Conservation (phyloP, 2,329 filamentous ascomycete genomes). For the Aspergillus aculeatinus region DNA sequence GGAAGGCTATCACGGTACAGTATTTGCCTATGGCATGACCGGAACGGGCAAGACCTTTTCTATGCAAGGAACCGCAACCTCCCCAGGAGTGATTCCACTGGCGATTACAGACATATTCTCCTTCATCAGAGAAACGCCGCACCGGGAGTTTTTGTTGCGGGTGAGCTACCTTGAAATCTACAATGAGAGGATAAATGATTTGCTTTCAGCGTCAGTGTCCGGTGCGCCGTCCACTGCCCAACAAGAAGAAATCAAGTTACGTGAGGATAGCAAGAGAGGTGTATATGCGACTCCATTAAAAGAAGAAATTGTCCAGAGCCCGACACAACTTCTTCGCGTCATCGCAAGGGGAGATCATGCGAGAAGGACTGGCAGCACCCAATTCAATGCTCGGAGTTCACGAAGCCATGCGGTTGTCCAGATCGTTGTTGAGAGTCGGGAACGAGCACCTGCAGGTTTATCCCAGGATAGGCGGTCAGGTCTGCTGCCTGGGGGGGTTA, state of each 20-base stretch:
- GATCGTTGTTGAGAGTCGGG: conserved; percentile 95
- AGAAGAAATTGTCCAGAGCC: conserved; percentile 97
- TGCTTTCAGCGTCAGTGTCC: conserved; percentile 72
- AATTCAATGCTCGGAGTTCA: conserved; percentile 95
- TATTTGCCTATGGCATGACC: conserved; percentile 99
- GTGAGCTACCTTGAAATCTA: conserved; percentile 99
- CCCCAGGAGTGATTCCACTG: conserved; percentile 92
- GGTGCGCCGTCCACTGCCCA: conserved; percentile 54
- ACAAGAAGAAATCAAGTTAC: conserved; percentile 93
- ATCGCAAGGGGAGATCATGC: conserved; percentile 93
- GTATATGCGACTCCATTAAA: conserved; percentile 96
- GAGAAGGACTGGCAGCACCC: conserved; percentile 85
- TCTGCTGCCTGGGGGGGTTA: conserved; percentile 79
- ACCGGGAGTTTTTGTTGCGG: conserved; percentile 86
- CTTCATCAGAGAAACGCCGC: conserved; percentile 94
- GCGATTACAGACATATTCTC: conserved; percentile 99
- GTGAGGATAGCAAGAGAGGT: conserved; percentile 92
- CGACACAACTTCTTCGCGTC: conserved; percentile 88
- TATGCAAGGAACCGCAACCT: conserved; percentile 96
- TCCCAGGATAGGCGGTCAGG: conserved; percentile 65
- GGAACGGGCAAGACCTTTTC: conserved; percentile 98
- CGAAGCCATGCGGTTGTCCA: conserved; percentile 98
- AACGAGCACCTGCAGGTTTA: conserved; percentile 65
- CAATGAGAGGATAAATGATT: conserved; percentile 94
- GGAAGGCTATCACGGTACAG: conserved; percentile 98